Evolutionary conservation across 2,329 filamentous ascomycete genomes (phyloP), one percentile per base, ranked within the genome.

Genomic region (Epicoccum nigrum): DNA sequence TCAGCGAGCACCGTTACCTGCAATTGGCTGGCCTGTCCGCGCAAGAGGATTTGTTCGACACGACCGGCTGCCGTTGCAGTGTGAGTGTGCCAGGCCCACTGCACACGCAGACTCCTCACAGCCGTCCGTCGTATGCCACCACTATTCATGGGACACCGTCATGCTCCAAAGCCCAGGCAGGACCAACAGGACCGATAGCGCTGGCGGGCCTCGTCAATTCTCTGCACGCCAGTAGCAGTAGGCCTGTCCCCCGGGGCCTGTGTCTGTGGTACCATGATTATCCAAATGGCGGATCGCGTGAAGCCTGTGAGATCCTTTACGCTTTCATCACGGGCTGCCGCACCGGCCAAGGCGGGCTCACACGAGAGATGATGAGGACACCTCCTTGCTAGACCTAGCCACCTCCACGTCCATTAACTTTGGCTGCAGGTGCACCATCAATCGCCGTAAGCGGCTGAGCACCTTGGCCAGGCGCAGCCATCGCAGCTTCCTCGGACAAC

Each of bases 341-440:
- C 62, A 61, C 55, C 58, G 52, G 63, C 62, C 62, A 60, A 59
- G 61, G 50, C 61, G 58, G 58, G 31, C 58, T 55, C 56, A 52
- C 51, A 54, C 55, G 45, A 40, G 48, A 44, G 48, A 56, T 51
- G 55, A 58, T 58, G 51, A 60, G 41, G 41, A 60, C 51, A 54
- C 55, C 50, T 55, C 43, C 40, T 40, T 39, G 42, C 48, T 37
- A 27, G 39, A 35, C 27, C 32, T 30, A 43, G 49, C 49, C 32
- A 46, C 34, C 31, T 37, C 49, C 49, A 46, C 38, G 21, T 34
- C 39, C 47, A 50, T 50, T 30, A 35, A 45, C 40, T 50, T 50
- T 44, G 47, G 12, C 38, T 32, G 27, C 43, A 39, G 28, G 38
- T 30, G 34, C 34, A 40, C 16, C 21, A 30, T 40, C 31, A 31